Conservation (phyloP, 352 stramenopile genomes). For the Pythium sp. region DNA sequence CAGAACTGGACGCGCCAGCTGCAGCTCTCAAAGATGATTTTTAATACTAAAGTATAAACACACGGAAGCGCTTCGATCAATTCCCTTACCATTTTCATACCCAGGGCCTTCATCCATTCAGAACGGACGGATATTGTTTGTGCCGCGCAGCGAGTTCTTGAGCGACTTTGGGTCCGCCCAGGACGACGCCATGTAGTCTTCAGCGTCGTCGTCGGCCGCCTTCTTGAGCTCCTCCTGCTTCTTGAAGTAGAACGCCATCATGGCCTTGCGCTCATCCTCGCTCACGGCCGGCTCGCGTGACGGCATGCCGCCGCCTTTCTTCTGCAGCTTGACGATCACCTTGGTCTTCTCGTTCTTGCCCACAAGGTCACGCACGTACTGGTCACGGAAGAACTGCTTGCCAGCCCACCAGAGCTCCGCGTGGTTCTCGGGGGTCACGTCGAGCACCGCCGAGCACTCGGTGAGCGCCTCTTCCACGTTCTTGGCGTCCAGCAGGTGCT, state of each 20-base stretch:
- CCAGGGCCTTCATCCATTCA: slow-evolving; percentile 18
- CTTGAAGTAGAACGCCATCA: slow-evolving; percentile 96
- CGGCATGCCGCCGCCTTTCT: slow-evolving; percentile 85
- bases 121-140: slow-evolving; percentile 80
- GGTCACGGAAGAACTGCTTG: slow-evolving; percentile 93
- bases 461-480: slow-evolving; percentile 53
- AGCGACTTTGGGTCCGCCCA: slow-evolving; percentile 95
- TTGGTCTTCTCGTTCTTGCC: slow-evolving; percentile 97
- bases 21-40: background rate
- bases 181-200: slow-evolving; percentile 93
- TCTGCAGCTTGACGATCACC: slow-evolving; percentile 89
- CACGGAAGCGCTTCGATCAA: background rate
- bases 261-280: slow-evolving; percentile 95
- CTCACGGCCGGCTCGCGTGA: slow-evolving; percentile 79
- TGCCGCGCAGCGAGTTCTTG: slow-evolving; percentile 91
- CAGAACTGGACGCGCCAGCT: background rate
- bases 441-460: slow-evolving; percentile 66
- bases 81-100: too few species aligned
- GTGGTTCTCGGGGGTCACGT: slow-evolving; percentile 81
- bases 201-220: slow-evolving; percentile 85
- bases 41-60: background rate
- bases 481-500: slow-evolving; percentile 77
- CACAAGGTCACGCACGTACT: slow-evolving; percentile 87
- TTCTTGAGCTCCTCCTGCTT: slow-evolving; percentile 89
- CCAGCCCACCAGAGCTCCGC: slow-evolving; percentile 94